Evolutionary conservation across 2,329 filamentous ascomycete genomes (phyloP), one percentile per base, ranked within the genome.

Genomic region (Botryotinia globosa): DNA sequence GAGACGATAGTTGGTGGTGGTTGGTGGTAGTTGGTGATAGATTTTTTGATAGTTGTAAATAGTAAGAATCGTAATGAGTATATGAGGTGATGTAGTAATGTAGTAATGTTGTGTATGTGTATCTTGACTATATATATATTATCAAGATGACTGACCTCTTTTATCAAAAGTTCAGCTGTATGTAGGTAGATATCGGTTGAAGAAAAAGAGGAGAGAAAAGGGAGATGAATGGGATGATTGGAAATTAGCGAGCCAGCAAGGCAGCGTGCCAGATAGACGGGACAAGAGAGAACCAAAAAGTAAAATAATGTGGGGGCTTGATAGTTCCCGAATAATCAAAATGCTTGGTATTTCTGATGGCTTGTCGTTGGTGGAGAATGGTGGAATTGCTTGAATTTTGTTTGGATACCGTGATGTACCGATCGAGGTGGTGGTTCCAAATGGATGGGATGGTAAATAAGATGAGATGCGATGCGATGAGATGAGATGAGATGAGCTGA

Each of bases 241-340:
- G 68, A 63, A 70, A 70, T 70, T 70, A 70, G 68, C 68, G 67
- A 69, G 67, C 39, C 67, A 69, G 54, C 67, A 42, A 62, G 54
- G 68, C 64, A 70, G 32, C 68, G 68, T 70, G 39, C 68, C 68
- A 70, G 68, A 63, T 61, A 45, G 68, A 48, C 56, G 68, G 68
- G 68, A 70, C 68, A 61, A 63, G 34, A 37, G 4, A 51, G 37
- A n/a, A 22, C 29, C 22, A 16, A 48, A 70, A 48, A n/a, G 39
- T 37, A 63, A 62, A 56, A 56, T 70, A 63, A 63, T 37, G 68
- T 70, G 68, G 68, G 56, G 56, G 25, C n/a, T 45, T 29, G 48
- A 63, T 45, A 70, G 51, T 63, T 62, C 42, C 54, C 34, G 56
- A 48, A 39, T 16, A 63, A 63, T 69, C 51, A 56, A n/a, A 32